These are phyloP conservation scores for Claviceps sp. DNA, from an alignment of 2,329 filamentous ascomycete genomes.

Conservation along the genomic window DNA sequence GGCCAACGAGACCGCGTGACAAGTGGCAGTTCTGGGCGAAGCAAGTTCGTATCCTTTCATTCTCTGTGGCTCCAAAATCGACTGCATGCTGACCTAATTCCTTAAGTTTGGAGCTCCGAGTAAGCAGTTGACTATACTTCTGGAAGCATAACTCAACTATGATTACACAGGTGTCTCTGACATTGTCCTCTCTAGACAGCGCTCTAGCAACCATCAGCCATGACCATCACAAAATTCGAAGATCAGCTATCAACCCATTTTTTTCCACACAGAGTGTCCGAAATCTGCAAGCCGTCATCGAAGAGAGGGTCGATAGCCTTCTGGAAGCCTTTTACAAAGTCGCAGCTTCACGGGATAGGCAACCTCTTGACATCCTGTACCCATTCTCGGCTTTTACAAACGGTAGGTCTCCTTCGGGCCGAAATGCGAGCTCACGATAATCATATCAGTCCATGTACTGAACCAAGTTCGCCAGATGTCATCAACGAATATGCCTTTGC, in stretches of 20 bases:
- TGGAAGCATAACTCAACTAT: not conserved
- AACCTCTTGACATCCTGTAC: conserved; percentile 22
- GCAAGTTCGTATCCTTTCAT: conserved; percentile 14
- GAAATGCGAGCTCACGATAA: not conserved
- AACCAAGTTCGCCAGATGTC: conserved; percentile 16
- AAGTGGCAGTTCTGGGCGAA: conserved; percentile 23
- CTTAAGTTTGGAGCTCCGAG: conserved; percentile 21
- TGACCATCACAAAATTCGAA: conserved; percentile 20
- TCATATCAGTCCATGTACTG: not conserved
- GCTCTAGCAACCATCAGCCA: conserved; percentile 22
- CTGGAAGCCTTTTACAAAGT: conserved; percentile 18
- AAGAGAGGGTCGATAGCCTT: conserved; percentile 22
- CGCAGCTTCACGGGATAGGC: conserved; percentile 12
- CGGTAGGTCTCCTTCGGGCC: conserved; percentile 10
- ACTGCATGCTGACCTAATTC: not conserved
- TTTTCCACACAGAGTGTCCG: conserved; percentile 24
- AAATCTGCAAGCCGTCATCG: conserved; percentile 24
- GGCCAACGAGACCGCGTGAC: conserved; percentile 17
- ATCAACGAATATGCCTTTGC: conserved; percentile 28
- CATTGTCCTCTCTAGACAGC: conserved; percentile 13
- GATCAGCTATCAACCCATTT: conserved; percentile 22
- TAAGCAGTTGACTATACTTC: conserved; percentile 7
- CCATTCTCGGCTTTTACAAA: conserved; percentile 26
- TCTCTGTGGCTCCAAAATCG: not conserved
- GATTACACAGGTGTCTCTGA: conserved; percentile 2